Base-by-base conservation (phyloP, 768 basidiomycete species). In the Rhizopogon rudus region DNA sequence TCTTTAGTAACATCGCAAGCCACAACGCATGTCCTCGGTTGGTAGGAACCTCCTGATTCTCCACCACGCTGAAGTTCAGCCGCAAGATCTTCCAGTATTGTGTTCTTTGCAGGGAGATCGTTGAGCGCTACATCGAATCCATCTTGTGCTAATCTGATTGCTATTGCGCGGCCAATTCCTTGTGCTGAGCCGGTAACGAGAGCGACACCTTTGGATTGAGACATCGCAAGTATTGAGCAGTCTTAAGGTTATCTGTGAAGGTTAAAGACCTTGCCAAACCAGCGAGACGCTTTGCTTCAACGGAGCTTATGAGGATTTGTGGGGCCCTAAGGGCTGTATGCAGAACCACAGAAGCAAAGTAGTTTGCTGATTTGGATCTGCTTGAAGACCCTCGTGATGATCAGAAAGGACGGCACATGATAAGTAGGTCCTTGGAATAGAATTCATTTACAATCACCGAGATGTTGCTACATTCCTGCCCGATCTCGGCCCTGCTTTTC, bases 1-100 rank as follows among this genome's bases (percentile, higher is more conserved):
- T 82, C 80, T 1, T 61, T 41, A 8, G 68, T 61, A 2, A 82
- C 75, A 55, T 82, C 78, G 2, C 67, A 77, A 10, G 67, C 48
- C 1, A 72, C 64, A 20, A 61, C 40, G 7, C 61, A 41, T 5
- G 67, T 59, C 44, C 57, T 62, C 35, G 59, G 61, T 17, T 8
- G 45, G 31, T 33, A 33, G 6, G 31, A 14, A 3, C 20, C 31
- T 3, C 31, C 6, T 31, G 45, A 33, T 58, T 56, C 17, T 7
- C 75, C 76, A 6, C 55, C 55, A 10, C 62, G 60, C 5, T 56
- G 57, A 10, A 77, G 67, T 25, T 75, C 68, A 0, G 55, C 16
- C 0, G 63, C 62, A 2, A 75, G 58, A 13, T 58, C 50, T 13
- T 65, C 61, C 0, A 81, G 63, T 16, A 65, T 53, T 5, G 63